These are phyloP conservation scores for Pseudocercospora eumusae DNA, from an alignment of 2,329 filamentous ascomycete genomes.

Conservation along the genomic window DNA sequence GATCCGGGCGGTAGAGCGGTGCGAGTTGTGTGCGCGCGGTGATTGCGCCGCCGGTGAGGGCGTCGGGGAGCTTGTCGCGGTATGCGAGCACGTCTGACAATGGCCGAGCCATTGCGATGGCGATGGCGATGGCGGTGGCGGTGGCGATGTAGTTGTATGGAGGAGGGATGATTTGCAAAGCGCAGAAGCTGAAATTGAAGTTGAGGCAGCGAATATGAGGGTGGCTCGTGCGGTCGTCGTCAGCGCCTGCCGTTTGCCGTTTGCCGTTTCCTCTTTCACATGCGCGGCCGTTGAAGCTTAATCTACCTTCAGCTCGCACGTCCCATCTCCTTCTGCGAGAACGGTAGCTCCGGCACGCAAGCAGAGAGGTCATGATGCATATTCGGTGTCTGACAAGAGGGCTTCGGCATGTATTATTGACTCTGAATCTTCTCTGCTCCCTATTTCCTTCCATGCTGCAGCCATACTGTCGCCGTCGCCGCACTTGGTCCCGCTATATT, in stretches of 20 bases:
- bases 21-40: slow-evolving; percentile 19
- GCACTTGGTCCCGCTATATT: background rate
- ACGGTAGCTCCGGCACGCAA: background rate
- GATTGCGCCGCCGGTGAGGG: slow-evolving; percentile 14
- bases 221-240: background rate
- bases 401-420: background rate
- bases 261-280: background rate
- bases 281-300: background rate
- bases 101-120: slow-evolving; percentile 17
- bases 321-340: background rate
- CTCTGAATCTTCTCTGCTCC: background rate
- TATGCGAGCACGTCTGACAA: slow-evolving; percentile 14
- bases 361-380: background rate
- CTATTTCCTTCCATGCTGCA: background rate
- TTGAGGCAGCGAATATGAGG: background rate
- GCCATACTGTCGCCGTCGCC: background rate
- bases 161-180: background rate
- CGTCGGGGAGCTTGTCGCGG: slow-evolving; percentile 18
- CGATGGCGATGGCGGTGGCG: background rate
- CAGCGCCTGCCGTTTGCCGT: background rate
- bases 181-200: background rate
- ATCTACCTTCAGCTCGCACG: background rate
- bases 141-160: background rate
- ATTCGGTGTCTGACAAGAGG: background rate
- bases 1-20: slow-evolving; percentile 15